Evolutionary conservation across 305 asterid genomes (phyloP), one percentile per base, ranked within the genome.

Genomic region (Solanum chacoense): DNA sequence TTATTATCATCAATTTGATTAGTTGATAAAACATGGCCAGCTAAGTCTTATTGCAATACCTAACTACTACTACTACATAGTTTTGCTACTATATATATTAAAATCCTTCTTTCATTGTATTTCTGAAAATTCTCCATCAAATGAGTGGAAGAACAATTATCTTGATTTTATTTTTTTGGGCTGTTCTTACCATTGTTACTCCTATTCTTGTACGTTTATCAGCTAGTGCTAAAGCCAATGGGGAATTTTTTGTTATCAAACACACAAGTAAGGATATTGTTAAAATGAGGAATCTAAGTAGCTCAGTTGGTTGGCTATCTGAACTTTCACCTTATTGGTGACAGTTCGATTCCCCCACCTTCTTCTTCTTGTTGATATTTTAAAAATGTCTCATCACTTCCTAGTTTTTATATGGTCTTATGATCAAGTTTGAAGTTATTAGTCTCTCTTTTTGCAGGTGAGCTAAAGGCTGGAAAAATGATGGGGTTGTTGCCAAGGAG

Each of bases 161-260:
- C 31, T 89, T 95, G 88, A 94, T 96, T 83, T 88, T 96, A 67
- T 89, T 92, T 87, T 93, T 91, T 91, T 95, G 98, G 99, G 99
- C 94, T 89, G 87, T 92, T 13, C 98, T 95, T 90, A 93, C 96
- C 85, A 86, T 94, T 13, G 90, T 96, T 91, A 96, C 98, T 59
- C 98, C 99, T 0, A 88, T 88, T 31, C 98, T 95, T n/a, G 88
- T 96, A 13, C 95, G 94, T 32, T 79, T 94, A 86, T 94, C 99
- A 13, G 94, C 94, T 77, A 90, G 92, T 10, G 96, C 98, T 8
- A 95, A 93, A 91, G 90, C 89, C 34, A 75, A 90, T 42, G 13
- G 69, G 0, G 78, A 89, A 45, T 88, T 88, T 72, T 88, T 89
- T 77, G 96, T 86, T 5, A 45, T 71, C 71, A 12, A 69, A 36